Evolutionary conservation across 1,284 basidiomycete species (phyloP), one percentile per base, ranked within the genome.

Genomic region (Ganoderma lingzhi): DNA sequence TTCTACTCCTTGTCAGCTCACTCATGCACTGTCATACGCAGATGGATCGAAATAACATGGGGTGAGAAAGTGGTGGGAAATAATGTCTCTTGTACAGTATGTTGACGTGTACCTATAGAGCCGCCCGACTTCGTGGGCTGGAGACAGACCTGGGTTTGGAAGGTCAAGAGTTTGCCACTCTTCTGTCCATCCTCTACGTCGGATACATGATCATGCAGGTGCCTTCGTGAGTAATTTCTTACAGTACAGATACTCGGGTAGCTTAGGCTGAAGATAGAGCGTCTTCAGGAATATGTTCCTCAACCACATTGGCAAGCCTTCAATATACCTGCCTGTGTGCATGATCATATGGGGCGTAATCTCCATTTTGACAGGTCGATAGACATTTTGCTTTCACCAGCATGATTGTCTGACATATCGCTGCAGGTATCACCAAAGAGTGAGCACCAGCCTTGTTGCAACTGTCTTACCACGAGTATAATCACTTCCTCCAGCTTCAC

Each of bases 171-270:
- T 95, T 94, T 76, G 86, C 90, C 4, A 92, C 90, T 0, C 79
- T 94, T 35, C 79, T 96, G 32, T 89, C 89, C 2, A 88, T 94
- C 70, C 86, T 95, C 32, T 95, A 93, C 76, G 87, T 93, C 58
- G 93, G 92, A n/a, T 95, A 95, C 75, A 89, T 93, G 73, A 78
- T 93, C 63, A 93, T 93, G 89, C 93, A 95, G 79, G 85, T 93
- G 59, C 92, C 91, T 6, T 93, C 91, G 90, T 92, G 76, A 76
- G 87, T 82, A 1, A 6, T 58, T 4, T 1, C 5, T 41, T 14
- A 23, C 37, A 6, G 32, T 6, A 28, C 8, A 41, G 6, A 19
- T 37, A 28, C 14, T 15, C 23, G 5, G 2, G 41, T 8, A 23
- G n/a, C 39, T 61, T 39, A 51, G 23, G 15, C 39, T 61, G 59